phyloP scores from a whole-genome alignment of 108 stramenopile species.

The Chaetoceros tenuissimus region DNA sequence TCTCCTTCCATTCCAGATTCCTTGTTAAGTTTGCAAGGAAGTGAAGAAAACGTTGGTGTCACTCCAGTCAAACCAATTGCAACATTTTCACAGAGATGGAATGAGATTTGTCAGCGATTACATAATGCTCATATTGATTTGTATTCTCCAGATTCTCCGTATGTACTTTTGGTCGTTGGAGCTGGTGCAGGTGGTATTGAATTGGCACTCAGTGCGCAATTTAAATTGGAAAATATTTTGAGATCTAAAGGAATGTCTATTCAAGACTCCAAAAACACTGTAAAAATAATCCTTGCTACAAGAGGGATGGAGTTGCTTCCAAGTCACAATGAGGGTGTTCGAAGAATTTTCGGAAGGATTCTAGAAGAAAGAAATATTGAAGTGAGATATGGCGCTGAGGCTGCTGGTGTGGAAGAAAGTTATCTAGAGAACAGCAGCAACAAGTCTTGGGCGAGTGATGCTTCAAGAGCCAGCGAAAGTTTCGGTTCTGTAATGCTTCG shows the following conservation, averaged over 20 bases:
- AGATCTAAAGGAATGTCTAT: not conserved
- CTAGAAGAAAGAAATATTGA: constrained; percentile 29
- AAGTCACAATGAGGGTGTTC: constrained; percentile 35
- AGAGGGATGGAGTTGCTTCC: constrained; percentile 23
- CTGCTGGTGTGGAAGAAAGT: constrained; percentile 13
- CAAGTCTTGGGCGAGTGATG: not conserved
- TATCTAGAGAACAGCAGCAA: not conserved
- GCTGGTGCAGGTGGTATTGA: constrained; percentile 63
- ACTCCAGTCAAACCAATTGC: constrained; percentile 77
- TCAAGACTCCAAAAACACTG: not conserved
- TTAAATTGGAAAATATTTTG: constrained; percentile 15
- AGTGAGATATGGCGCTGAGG: constrained; percentile 18
- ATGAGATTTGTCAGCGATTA: not conserved
- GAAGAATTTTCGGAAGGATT: constrained; percentile 31
- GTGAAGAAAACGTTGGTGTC: constrained; percentile 2
- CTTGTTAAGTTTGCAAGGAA: not conserved
- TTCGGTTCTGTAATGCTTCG: not conserved
- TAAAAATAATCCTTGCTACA: constrained; percentile 27
- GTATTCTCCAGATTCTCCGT: constrained; percentile 7
- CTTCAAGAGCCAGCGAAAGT: not conserved
- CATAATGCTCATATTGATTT: constrained; percentile 1
- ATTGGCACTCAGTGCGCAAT: constrained; percentile 39
- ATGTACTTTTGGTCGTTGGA: constrained; percentile 33
- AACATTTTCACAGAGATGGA: constrained; percentile 28
- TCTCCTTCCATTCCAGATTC: constrained; percentile 15